Conservation (phyloP, 208 protist genomes). For the Leishmania gerbilli region DNA sequence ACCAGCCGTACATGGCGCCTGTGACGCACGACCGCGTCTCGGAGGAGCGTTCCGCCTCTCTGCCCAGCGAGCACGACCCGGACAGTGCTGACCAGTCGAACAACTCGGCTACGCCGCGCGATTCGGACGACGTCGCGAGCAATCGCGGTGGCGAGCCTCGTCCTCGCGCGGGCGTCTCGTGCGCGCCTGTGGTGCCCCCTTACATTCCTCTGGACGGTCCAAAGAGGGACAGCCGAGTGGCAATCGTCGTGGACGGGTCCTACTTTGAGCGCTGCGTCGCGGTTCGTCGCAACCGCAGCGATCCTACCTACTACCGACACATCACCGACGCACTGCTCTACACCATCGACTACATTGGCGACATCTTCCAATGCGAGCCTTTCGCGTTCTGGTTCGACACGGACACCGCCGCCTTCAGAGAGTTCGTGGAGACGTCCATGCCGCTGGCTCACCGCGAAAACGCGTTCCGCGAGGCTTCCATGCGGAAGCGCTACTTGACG, state of each 20-base stretch:
- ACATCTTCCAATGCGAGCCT: conserved; percentile 73
- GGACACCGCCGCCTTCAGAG: conserved; percentile 67
- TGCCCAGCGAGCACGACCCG: not conserved
- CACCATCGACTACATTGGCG: conserved; percentile 80
- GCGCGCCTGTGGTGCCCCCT: conserved; percentile 25
- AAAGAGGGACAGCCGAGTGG: conserved; percentile 51
- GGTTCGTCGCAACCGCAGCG: conserved; percentile 27
- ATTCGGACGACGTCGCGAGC: not conserved
- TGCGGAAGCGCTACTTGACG: conserved; percentile 62
- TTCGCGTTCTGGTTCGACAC: conserved; percentile 90
- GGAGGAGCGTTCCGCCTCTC: conserved; percentile 15
- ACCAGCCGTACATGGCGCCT: conserved; percentile 13
- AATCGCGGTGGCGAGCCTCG: conserved; percentile 2
- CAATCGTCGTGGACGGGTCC: conserved; percentile 81
- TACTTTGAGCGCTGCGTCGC: conserved; percentile 86
- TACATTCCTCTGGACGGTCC: conserved; percentile 40
- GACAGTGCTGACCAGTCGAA: not conserved
- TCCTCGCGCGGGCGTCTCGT: not conserved
- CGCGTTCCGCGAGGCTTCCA: conserved; percentile 52
- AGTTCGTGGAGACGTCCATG: conserved; percentile 81
- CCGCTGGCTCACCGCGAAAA: conserved; percentile 62
- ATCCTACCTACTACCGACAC: conserved; percentile 58
- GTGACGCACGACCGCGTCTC: conserved; percentile 25
- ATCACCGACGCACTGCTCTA: conserved; percentile 53
- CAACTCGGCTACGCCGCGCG: not conserved